Conservation (phyloP, 2,329 filamentous ascomycete genomes). For the Leptographium flavum region DNA sequence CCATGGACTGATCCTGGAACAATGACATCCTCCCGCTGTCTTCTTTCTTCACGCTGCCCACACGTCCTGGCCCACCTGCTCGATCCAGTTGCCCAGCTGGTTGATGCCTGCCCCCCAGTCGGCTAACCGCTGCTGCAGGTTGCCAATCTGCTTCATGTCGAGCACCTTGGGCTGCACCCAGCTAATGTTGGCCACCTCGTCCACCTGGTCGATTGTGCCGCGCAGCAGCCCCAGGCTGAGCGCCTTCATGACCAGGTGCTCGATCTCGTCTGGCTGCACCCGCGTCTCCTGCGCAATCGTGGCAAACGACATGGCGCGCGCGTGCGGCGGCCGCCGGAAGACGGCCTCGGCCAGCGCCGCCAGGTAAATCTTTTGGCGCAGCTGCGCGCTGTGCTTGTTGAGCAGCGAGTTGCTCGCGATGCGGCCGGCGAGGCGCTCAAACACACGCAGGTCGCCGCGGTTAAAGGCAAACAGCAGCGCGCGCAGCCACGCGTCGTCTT, state of each 20-base stretch:
- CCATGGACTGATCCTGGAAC: too few relatives aligned
- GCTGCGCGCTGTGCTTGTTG: conserved; percentile 62
- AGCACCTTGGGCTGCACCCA: conserved; percentile 99
- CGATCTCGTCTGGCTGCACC: conserved; percentile 80
- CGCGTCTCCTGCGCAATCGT: conserved; percentile 88
- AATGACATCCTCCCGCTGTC: conserved; percentile 8
- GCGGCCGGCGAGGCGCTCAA: conserved; percentile 69
- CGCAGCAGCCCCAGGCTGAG: conserved; percentile 78
- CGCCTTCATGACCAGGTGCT: conserved; percentile 99
- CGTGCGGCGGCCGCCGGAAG: conserved; percentile 88
- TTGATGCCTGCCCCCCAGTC: conserved; percentile 97
- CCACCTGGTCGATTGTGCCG: conserved; percentile 93
- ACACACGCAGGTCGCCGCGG: conserved; percentile 78
- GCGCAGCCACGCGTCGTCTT: conserved; percentile 73
- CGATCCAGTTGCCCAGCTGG: conserved; percentile 92
- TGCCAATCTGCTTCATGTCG: conserved; percentile 87
- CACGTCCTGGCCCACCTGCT: conserved; percentile 83
- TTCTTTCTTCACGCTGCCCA: conserved; percentile 57
- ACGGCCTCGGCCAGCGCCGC: conserved; percentile 89
- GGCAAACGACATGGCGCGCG: conserved; percentile 83
- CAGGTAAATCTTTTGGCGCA: conserved; percentile 97
- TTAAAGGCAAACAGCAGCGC: conserved; percentile 98
- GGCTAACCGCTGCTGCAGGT: conserved; percentile 73
- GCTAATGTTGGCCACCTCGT: conserved; percentile 83
- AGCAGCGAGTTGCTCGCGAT: conserved; percentile 70